Percentiles rank a stretch among this genome's conserved stretches.
Evolutionary conservation across 2,329 filamentous ascomycete species (phyloP).

Genomic region (Helicocarpus griseus): DNA sequence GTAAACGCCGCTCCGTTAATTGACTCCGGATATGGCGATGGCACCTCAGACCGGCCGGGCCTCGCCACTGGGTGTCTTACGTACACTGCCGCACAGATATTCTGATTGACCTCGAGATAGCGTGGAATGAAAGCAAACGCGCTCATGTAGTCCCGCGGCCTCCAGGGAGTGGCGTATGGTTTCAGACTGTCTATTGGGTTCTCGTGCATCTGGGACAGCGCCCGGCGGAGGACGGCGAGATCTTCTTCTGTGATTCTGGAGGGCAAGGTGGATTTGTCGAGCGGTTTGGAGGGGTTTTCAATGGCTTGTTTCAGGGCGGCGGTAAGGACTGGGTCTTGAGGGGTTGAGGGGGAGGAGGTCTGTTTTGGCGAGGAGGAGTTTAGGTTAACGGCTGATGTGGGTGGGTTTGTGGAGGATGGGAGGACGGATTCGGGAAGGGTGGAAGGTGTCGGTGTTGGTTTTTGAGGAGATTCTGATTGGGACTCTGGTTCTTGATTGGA

Average conservation of each 20-base stretch:
- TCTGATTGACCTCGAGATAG: conserved; percentile 96
- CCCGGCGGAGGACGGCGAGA: conserved; percentile 39
- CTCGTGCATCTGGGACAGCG: conserved; percentile 56
- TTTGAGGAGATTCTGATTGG: background rate
- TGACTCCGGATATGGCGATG: conserved; percentile 64
- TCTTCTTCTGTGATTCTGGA: conserved; percentile 40
- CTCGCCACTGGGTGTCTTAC: conserved; percentile 86
- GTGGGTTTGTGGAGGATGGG: background rate
- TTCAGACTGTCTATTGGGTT: conserved; percentile 70
- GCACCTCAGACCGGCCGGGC: conserved; percentile 69
- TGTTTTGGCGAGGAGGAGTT: background rate
- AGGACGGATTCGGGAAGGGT: conserved; percentile 2
- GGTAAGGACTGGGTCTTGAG: background rate
- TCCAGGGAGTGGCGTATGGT: conserved; percentile 87
- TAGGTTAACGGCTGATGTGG: too few relatives aligned
- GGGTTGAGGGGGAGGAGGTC: background rate
- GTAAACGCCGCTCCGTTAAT: conserved; percentile 77
- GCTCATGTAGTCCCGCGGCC: conserved; percentile 73
- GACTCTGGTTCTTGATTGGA: background rate
- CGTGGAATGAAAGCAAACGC: conserved; percentile 91
- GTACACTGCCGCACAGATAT: conserved; percentile 91
- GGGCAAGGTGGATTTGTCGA: conserved; percentile 30
- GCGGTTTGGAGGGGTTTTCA: conserved; percentile 21
- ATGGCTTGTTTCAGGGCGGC: conserved; percentile 24
- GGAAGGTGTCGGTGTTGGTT: too few relatives aligned